Conservation (phyloP, 495 filamentous ascomycete genomes). For the Penicillium arizonense region DNA sequence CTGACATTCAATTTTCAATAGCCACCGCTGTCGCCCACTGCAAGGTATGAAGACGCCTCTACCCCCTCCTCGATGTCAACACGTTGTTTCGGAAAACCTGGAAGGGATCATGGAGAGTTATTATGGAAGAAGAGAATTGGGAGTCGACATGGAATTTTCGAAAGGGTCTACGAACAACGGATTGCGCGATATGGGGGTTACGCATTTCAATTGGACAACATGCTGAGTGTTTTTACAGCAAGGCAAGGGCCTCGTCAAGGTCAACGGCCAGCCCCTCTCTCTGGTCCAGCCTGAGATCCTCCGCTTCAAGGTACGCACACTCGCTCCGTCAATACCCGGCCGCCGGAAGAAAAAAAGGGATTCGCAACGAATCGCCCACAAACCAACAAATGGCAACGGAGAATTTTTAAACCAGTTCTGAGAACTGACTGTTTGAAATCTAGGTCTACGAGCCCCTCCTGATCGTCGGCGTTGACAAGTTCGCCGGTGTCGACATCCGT, state of each 20-base stretch:
- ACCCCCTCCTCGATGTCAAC: slow-evolving; percentile 12
- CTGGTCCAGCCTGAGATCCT: slow-evolving; percentile 96
- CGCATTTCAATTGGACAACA: slow-evolving; percentile 17
- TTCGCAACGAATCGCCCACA: slow-evolving; percentile 3
- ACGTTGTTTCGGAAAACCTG: slow-evolving; percentile 18
- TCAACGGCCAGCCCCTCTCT: slow-evolving; percentile 93
- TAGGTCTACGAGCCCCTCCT: slow-evolving; percentile 97
- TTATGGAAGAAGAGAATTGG: slow-evolving; percentile 8
- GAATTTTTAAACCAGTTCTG: slow-evolving; percentile 3
- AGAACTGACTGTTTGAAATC: slow-evolving; percentile 7
- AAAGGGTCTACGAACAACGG: slow-evolving; percentile 10
- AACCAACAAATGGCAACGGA: slow-evolving; percentile 8
- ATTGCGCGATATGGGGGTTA: slow-evolving; percentile 15
- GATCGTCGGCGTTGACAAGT: slow-evolving; percentile 94
- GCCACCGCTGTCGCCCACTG: slow-evolving; percentile 89
- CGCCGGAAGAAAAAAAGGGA: background rate
- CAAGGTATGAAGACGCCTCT: slow-evolving; percentile 64
- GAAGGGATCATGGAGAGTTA: slow-evolving; percentile 5
- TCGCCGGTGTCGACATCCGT: slow-evolving; percentile 94
- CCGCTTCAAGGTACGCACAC: slow-evolving; percentile 77
- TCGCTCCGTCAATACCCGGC: slow-evolving; percentile 6
- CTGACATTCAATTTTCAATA: slow-evolving; percentile 43
- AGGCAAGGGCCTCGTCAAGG: slow-evolving; percentile 94
- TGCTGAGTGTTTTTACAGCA: slow-evolving; percentile 55
- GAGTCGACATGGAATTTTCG: slow-evolving; percentile 5